Evolutionary conservation across 345 rosid genomes (phyloP), one percentile per base, ranked within the genome.

Genomic region (Reutealis trisperma): DNA sequence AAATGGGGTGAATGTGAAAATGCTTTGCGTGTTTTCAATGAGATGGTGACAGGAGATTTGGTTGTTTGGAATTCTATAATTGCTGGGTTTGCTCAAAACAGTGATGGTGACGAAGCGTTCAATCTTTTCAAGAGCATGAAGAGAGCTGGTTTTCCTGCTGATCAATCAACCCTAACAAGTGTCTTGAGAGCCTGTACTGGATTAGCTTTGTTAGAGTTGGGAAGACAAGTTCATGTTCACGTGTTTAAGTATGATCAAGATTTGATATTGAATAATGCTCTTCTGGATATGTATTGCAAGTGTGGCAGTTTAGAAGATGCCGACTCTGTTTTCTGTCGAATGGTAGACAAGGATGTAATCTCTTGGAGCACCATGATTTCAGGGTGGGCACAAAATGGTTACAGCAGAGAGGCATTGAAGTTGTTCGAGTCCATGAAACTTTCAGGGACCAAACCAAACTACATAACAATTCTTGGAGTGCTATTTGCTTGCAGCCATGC

Each of bases 331-430:
- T 91, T 91, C 52, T 52, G 6, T 45, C 67, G 85, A 63, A 89
- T 89, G 93, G 75, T 63, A 34, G 86, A 83, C 70, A 90, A 78
- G 82, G 93, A 90, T 80, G 94, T 92, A 67, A 81, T 92, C 70
- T 85, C 97, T 51, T 90, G 94, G 93, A 92, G 97, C 81, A 92
- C 94, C 22, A 88, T 92, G 93, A 89, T 92, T 79, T 82, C 90
- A 22, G 94, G 97, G 66, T 70, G 90, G 74, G 97, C 90, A 0
- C 93, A 92, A 65, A 90, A 92, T 22, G 97, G 97, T 54, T 84
- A 84, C 78, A 92, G 94, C 80, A 82, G 74, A 16, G 88, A 90
- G 77, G 94, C 97, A 6, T 27, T 90, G 69, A 70, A 77, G 59
- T 69, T 92, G 76, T 89, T 92, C 37, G 85, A 86, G 52, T 41